A percentile compares a stretch with the other conserved stretches of the same genome.
Conservation (phyloP, 78 protist species). For the Bigelowiella natans region DNA sequence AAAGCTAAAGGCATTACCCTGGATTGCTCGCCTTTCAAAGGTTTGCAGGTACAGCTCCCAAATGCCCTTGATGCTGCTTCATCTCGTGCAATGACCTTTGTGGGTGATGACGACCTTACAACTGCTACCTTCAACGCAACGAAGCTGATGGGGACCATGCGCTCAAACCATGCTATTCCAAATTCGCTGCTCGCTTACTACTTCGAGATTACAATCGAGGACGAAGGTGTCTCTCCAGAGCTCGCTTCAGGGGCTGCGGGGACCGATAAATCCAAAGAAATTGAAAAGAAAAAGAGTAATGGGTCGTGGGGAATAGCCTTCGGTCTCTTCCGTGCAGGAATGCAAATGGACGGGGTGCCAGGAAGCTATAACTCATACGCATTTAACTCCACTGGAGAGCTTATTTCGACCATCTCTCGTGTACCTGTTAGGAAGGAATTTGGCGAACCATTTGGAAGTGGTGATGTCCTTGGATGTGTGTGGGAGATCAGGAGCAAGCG, state of each 20-base stretch:
- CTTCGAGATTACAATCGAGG: neutral
- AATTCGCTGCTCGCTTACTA: neutral
- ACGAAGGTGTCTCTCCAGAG: no score
- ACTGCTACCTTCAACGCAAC: neutral
- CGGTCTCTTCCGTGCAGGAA: no score
- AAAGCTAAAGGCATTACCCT: neutral
- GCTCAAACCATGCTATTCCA: neutral
- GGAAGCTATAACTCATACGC: neutral
- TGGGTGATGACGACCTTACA: neutral
- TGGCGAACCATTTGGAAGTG: neutral
- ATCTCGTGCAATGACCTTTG: neutral
- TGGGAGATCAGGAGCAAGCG: neutral
- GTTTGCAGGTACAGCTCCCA: neutral
- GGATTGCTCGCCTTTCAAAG: neutral
- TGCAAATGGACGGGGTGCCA: neutral
- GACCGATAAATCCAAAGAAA: no score
- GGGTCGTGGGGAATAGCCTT: no score
- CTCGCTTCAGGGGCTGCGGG: no score
- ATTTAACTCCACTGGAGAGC: neutral
- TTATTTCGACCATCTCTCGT: neutral
- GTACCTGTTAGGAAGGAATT: neutral
- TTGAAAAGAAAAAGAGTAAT: no score
- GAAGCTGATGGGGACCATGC: neutral
- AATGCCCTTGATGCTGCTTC: neutral
- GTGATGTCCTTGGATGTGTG: neutral